Evolutionary conservation across 2,329 filamentous ascomycete species (phyloP), one percentile per base, ranked within the genome.

Genomic region (Verticillium dahliae): DNA sequence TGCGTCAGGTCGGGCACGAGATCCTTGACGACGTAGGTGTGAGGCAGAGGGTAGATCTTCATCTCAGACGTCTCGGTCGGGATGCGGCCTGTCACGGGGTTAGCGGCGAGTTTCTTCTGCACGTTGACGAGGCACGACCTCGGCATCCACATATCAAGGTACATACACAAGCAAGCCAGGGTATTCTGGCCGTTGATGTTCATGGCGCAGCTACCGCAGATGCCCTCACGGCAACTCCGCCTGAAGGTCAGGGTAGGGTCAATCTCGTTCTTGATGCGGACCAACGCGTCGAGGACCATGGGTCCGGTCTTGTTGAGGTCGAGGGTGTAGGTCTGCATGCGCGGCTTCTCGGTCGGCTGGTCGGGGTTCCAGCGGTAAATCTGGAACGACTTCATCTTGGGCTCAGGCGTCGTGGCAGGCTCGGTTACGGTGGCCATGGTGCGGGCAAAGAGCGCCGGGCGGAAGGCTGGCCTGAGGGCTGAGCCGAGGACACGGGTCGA

Each of bases 171-270:
- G 80, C 95, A 99, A 69, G 95, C 95, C 71, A 99, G 81, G 62
- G 95, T 99, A 83, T 99, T 99, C 72, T 96, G 90, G 76, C 95
- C 95, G 77, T 98, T 96, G 76, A 99, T 98, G 84, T 99, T 99
- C 95, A 99, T 99, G 68, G 95, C 95, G 76, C 95, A 99, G 78
- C 91, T 96, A 69, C 95, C 95, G 75, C 95, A 99, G 73, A 99
- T 99, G 70, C 95, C 95, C 85, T 99, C 95, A 80, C 95, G 85
- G 81, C 95, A 99, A 78, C 91, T 96, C 77, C 95, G 81, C 75
- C 95, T 87, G 85, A 99, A 99, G 60, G 95, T 98, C 72, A 99
- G 80, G 56, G 95, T 98, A 59, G 95, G 92, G 78, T 99, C 95
- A 66, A 96, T 79, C 85, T 99, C 95, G 78, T 99, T 99, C 90